Evolutionary conservation across 2,329 filamentous ascomycete species (phyloP).

Genomic region (Hypoxylon sp.): DNA sequence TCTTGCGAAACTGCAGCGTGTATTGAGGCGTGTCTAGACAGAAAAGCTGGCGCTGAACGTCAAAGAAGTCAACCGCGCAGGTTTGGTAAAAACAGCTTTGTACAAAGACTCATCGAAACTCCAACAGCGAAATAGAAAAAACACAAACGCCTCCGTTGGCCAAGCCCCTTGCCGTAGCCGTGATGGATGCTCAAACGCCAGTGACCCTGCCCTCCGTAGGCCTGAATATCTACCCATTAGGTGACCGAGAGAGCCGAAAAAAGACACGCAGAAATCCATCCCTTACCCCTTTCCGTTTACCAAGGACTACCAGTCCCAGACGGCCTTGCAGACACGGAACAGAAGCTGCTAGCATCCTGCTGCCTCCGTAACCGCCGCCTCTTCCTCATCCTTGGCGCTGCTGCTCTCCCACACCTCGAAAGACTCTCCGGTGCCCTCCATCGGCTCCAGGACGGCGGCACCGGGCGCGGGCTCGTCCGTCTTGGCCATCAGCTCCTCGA

Average conservation of each 20-base stretch:
- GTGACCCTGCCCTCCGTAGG: conserved; percentile 5
- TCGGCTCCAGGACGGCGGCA: conserved; percentile 59
- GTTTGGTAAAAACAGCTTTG: too few species aligned
- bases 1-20: conserved; percentile 7
- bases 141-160: conserved; percentile 1
- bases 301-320: conserved; percentile 3
- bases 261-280: not conserved
- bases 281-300: too few species aligned
- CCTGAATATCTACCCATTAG: conserved; percentile 28
- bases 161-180: not conserved
- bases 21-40: conserved; percentile 7
- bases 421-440: conserved; percentile 66
- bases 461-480: conserved; percentile 49
- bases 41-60: conserved; percentile 4
- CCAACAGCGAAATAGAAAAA: not conserved
- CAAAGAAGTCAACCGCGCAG: too few species aligned
- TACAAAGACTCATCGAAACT: conserved; percentile 28
- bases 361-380: conserved; percentile 38
- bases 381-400: conserved; percentile 66
- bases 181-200: conserved; percentile 19
- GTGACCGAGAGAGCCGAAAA: conserved; percentile 14
- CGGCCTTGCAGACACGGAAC: not conserved
- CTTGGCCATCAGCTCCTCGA: conserved; percentile 51
- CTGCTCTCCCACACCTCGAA: conserved; percentile 77
- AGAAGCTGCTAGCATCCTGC: conserved; percentile 32